Conservation (phyloP, 352 stramenopile species). For the Paralagenidium karlingii region DNA sequence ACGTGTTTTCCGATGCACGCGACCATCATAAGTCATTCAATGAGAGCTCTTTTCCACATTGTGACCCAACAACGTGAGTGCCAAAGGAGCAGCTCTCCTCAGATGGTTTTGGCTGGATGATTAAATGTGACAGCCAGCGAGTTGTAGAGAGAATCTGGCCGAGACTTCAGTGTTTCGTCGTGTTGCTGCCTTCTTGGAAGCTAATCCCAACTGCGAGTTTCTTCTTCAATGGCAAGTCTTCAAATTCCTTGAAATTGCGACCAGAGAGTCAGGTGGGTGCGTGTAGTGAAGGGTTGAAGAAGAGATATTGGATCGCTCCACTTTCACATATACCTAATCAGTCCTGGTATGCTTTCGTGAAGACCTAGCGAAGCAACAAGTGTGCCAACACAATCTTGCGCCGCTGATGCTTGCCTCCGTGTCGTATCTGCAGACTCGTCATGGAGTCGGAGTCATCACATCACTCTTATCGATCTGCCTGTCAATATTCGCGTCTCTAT, state of each 20-base stretch:
- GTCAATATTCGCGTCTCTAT: conserved; percentile 16
- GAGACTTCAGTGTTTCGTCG: too few species aligned
- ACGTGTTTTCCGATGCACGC: too few species aligned
- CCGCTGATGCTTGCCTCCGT: too few species aligned
- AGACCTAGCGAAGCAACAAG: conserved; percentile 29
- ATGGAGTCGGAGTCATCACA: conserved; percentile 10
- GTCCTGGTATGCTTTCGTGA: too few species aligned
- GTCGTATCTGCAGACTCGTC: conserved; percentile 10
- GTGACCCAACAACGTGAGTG: too few species aligned
- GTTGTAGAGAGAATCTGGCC: too few species aligned
- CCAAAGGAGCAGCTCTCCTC: too few species aligned
- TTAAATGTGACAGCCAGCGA: too few species aligned
- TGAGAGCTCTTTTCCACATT: too few species aligned
- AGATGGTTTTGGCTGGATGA: too few species aligned
- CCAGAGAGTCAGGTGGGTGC: conserved; percentile 25
- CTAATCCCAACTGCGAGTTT: conserved; percentile 9
- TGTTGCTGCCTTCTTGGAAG: conserved; percentile 22
- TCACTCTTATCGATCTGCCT: conserved; percentile 1
- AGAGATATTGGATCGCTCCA: not conserved
- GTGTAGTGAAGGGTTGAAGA: not conserved
- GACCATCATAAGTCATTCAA: too few species aligned
- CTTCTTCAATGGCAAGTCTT: conserved; percentile 33
- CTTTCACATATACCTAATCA: not conserved
- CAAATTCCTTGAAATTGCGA: conserved; percentile 32
- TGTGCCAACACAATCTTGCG: conserved; percentile 20